Evolutionary conservation across 306 rosid species (phyloP).

Genomic region (Sicyos baderoa): DNA sequence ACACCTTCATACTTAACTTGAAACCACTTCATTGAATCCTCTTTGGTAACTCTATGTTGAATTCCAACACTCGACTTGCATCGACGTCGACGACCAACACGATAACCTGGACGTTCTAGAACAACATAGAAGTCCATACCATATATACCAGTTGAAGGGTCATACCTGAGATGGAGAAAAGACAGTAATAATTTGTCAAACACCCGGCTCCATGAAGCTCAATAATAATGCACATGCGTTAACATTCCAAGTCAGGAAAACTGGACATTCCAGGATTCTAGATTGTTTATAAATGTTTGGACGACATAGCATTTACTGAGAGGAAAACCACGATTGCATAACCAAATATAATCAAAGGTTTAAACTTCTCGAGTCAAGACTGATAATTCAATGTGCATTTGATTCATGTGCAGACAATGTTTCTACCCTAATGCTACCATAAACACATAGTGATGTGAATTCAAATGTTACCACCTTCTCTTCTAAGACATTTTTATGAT

Average conservation of each 20-base stretch:
- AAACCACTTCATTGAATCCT: constrained; percentile 61
- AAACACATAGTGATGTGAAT: not conserved
- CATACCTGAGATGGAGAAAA: constrained; percentile 30
- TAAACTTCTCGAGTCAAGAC: not conserved
- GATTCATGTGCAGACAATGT: not conserved
- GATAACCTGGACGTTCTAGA: constrained; percentile 49
- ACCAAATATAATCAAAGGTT: not conserved
- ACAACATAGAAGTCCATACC: constrained; percentile 57
- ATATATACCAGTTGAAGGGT: constrained; percentile 53
- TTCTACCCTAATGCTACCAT: not conserved
- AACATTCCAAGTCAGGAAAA: not conserved
- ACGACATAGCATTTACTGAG: not conserved
- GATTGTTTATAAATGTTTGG: not conserved
- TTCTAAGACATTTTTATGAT: not conserved
- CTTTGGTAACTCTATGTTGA: constrained; percentile 52
- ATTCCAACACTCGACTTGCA: constrained; percentile 54
- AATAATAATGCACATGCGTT: not conserved
- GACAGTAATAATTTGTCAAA: not conserved
- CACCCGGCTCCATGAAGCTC: not conserved
- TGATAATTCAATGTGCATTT: not conserved
- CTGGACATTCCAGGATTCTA: not conserved
- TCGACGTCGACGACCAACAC: constrained; percentile 48
- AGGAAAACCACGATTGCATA: not conserved
- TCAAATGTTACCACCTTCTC: not conserved
- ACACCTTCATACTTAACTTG: constrained; percentile 60